Base-by-base conservation (phyloP, 2,329 filamentous ascomycete species). In the Curvularia verruculosa region DNA sequence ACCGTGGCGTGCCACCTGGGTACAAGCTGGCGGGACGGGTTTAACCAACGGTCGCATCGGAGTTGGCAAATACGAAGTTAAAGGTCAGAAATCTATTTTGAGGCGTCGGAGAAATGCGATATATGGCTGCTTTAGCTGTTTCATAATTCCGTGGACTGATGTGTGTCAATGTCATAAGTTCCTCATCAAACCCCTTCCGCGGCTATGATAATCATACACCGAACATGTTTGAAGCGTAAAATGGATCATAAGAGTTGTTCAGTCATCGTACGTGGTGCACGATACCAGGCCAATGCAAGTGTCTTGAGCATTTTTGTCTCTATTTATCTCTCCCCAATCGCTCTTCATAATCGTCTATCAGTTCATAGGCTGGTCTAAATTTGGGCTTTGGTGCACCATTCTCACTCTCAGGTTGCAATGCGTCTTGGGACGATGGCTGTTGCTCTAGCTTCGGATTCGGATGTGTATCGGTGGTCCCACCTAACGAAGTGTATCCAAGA, bases 401-500 rank as follows among this genome's bases (percentile, higher is more conserved):
- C 15, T 59, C 24, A n/a, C 58, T 50, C 28, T 39, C 54, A 15
- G 52, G 24, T 43, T 66, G 61, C 12, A 63, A 44, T 24, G 61
- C 53, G 50, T 67, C 59, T 34, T 53, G 63, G 8, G 66, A 54
- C 9, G 66, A 66, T 24, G 65, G 60, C 39, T 69, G 61, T 41
- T 69, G 65, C 19, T 72, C 71, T 18, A 78, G 73, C 19, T 85
- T 86, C 9, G 95, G 95, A 72, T 99, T 99, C 0, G 92, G 93
- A 63, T 90, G 85, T 2, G 95, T 99, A 77, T 99, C 92, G 54
- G 87, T 88, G 23, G 87, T 92, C 3, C 95, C 94, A 19, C 95
- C 95, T n/a, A 99, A 82, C 62, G 90, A 94, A 2, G 95, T 96
- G 77, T 95, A 97, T 9, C 94, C 94, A 64, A 82, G 81, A 74